phyloP scores from a whole-genome alignment of 371 early-diverging fungal species.

The Mortierella sp. region DNA sequence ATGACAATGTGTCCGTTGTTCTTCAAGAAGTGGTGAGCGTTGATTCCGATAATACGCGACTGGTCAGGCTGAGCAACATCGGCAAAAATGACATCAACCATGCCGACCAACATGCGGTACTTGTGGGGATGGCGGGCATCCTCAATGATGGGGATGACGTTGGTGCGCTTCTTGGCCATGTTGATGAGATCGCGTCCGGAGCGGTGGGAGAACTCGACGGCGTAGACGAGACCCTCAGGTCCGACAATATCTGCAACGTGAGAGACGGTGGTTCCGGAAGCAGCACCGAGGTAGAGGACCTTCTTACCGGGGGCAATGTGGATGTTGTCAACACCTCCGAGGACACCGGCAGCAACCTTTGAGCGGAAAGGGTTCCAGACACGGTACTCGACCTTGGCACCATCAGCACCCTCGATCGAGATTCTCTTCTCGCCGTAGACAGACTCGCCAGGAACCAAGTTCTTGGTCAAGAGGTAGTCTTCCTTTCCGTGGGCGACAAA shows the following conservation, averaged over 20 bases:
- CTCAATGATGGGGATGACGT: slow-evolving; percentile 99
- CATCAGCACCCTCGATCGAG: slow-evolving; percentile 91
- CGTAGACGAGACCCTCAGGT: slow-evolving; percentile 98
- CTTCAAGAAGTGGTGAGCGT: slow-evolving; percentile 99
- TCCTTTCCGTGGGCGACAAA: slow-evolving; percentile 99
- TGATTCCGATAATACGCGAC: slow-evolving; percentile 99
- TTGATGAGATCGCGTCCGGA: slow-evolving; percentile 99
- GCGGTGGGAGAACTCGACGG: slow-evolving; percentile 99
- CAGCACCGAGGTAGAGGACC: slow-evolving; percentile 99
- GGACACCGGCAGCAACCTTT: slow-evolving; percentile 99
- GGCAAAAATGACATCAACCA: slow-evolving; percentile 99
- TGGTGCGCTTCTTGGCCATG: slow-evolving; percentile 99
- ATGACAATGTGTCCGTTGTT: slow-evolving; percentile 99
- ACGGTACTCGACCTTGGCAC: slow-evolving; percentile 99
- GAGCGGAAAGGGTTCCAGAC: slow-evolving; percentile 99
- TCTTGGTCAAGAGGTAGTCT: slow-evolving; percentile 99
- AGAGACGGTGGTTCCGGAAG: slow-evolving; percentile 99
- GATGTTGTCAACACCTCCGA: slow-evolving; percentile 99
- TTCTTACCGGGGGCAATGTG: slow-evolving; percentile 98
- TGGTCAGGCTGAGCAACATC: slow-evolving; percentile 99
- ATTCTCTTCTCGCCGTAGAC: slow-evolving; percentile 99
- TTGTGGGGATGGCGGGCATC: slow-evolving; percentile 99
- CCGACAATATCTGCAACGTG: slow-evolving; percentile 99
- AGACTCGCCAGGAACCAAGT: slow-evolving; percentile 98
- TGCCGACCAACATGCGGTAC: slow-evolving; percentile 99